Conservation (phyloP, 352 stramenopile species). For the Phytophthora pistaciae region DNA sequence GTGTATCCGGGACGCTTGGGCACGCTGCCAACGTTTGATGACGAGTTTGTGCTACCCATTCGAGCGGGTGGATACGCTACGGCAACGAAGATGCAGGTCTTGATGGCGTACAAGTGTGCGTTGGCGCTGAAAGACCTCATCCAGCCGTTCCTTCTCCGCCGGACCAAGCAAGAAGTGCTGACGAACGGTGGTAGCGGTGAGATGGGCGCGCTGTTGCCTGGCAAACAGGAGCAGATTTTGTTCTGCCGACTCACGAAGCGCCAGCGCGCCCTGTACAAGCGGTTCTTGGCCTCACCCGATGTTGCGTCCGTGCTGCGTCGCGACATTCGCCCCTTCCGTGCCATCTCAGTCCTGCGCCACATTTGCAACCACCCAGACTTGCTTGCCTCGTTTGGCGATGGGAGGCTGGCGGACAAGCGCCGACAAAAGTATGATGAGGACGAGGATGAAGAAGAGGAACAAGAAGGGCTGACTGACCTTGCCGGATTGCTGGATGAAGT, state of each 20-base stretch:
- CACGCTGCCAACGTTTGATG: conserved; percentile 97
- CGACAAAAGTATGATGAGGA: conserved; percentile 44
- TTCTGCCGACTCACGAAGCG: conserved; percentile 95
- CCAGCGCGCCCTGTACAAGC: conserved; percentile 93
- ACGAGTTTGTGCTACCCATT: conserved; percentile 98
- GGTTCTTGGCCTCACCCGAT: conserved; percentile 93
- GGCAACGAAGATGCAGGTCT: conserved; percentile 94
- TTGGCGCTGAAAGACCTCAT: conserved; percentile 97
- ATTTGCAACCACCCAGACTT: conserved; percentile 99
- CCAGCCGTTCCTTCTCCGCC: conserved; percentile 96
- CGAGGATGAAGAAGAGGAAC: conserved; percentile 23
- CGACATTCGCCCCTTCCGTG: conserved; percentile 88
- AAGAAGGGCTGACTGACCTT: conserved; percentile 13
- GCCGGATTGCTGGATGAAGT: conserved; percentile 21
- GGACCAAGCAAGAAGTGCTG: conserved; percentile 96
- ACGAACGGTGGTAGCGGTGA: conserved; percentile 39
- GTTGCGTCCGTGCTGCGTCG: conserved; percentile 91
- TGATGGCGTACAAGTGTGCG: conserved; percentile 97
- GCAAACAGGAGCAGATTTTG: conserved; percentile 99
- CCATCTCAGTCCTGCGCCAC: conserved; percentile 97
- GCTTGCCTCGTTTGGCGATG: conserved; percentile 73
- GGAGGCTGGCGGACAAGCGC: conserved; percentile 36
- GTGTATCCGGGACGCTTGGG: conserved; percentile 97
- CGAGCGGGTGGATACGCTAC: conserved; percentile 94
- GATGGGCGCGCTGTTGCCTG: conserved; percentile 77